Evolutionary conservation across 106 monocot genomes (phyloP).

Genomic region (Vanilla planifolia): DNA sequence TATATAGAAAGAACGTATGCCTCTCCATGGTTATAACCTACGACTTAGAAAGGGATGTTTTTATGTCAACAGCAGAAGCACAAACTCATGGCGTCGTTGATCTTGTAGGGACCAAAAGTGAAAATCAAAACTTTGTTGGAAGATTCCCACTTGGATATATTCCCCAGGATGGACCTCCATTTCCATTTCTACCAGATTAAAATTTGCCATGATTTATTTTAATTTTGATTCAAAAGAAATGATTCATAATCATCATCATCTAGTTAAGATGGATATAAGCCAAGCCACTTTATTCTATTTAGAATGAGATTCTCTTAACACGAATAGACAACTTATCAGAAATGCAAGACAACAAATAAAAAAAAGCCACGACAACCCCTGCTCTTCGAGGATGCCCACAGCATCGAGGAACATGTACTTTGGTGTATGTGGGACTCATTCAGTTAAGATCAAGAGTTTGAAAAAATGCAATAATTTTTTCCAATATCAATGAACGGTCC

Average conservation of each 20-base stretch:
- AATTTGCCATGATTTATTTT: too few relatives aligned
- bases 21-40: conserved; percentile 5
- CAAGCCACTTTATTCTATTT: background rate
- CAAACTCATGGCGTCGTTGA: conserved; percentile 5
- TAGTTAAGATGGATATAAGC: background rate
- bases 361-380: conserved; percentile 9
- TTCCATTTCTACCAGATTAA: background rate
- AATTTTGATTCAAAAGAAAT: background rate
- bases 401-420: conserved; percentile 8
- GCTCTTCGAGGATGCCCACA: conserved; percentile 9
- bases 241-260: background rate
- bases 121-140: too few relatives aligned
- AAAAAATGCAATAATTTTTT: conserved; percentile 4
- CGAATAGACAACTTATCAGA: conserved; percentile 13
- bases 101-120: background rate
- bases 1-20: conserved; percentile 5
- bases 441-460: conserved; percentile 6
- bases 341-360: background rate
- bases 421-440: conserved; percentile 12
- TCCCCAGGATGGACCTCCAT: too few relatives aligned
- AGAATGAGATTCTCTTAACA: too few relatives aligned
- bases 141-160: too few relatives aligned
- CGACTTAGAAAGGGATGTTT: conserved; percentile 6
- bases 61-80: conserved; percentile 5
- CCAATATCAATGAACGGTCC: background rate